A percentile compares a stretch with the other conserved stretches of the same genome.
Conservation (phyloP, 345 rosid genomes). For the Anacardium occidentale region DNA sequence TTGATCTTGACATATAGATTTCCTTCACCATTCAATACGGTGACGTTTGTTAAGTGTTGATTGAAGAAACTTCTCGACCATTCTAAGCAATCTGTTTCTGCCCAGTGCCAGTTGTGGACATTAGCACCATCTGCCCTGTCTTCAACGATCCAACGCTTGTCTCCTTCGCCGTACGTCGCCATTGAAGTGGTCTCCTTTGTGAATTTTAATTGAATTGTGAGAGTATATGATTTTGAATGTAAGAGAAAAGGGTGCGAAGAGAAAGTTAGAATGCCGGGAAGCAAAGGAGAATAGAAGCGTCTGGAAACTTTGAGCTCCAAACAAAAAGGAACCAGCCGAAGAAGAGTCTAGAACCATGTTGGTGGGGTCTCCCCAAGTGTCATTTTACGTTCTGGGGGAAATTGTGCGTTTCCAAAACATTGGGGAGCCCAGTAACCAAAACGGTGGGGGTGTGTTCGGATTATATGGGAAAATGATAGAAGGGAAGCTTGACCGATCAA, state of each 20-base stretch:
- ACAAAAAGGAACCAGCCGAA: not conserved
- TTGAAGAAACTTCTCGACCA: slow-evolving; percentile 72
- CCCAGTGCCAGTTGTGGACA: slow-evolving; percentile 99
- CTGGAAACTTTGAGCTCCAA: not conserved
- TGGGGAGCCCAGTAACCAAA: no score
- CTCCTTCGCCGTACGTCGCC: slow-evolving; percentile 97
- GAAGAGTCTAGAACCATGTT: slow-evolving; percentile 2
- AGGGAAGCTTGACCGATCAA: no score
- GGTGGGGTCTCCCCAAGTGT: slow-evolving; percentile 1
- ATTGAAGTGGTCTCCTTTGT: slow-evolving; percentile 23
- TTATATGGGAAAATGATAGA: no score
- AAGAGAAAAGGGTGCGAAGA: not conserved
- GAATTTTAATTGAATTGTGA: not conserved
- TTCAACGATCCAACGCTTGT: slow-evolving; percentile 97
- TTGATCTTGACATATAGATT: slow-evolving; percentile 51
- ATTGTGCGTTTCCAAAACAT: no score
- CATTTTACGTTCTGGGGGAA: no score
- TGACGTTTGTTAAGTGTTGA: slow-evolving; percentile 45
- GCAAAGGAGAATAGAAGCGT: not conserved
- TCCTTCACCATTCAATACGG: slow-evolving; percentile 67
- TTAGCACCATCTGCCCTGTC: slow-evolving; percentile 95
- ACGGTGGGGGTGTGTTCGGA: no score
- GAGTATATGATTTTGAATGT: not conserved
- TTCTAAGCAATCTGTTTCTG: slow-evolving; percentile 86
- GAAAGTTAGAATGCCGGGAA: not conserved